These are phyloP conservation scores for Obba rivulosa DNA, from an alignment of 768 basidiomycete genomes.

Conservation along the genomic window DNA sequence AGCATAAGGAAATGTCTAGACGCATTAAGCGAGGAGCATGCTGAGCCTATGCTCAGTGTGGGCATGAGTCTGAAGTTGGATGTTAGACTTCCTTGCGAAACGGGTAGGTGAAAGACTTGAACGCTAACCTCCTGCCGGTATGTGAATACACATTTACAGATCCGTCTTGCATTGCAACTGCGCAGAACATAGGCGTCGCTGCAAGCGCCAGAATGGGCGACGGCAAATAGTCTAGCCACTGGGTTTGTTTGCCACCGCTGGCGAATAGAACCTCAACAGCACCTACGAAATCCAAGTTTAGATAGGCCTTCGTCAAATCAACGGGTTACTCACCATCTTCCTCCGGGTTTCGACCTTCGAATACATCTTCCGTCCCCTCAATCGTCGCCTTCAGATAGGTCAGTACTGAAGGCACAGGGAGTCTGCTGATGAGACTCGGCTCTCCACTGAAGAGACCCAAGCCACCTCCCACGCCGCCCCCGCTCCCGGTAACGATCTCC, in stretches of 20 bases:
- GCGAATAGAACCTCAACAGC: constrained; percentile 63
- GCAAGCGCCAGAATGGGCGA: constrained; percentile 63
- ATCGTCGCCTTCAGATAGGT: constrained; percentile 38
- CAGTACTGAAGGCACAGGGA: constrained; percentile 47
- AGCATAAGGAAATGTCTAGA: constrained; percentile 61
- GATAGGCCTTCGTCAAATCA: too few relatives aligned
- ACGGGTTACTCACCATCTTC: constrained; percentile 53
- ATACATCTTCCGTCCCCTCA: constrained; percentile 60
- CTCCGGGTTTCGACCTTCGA: constrained; percentile 80
- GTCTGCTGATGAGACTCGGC: constrained; percentile 19
- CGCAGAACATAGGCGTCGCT: constrained; percentile 63
- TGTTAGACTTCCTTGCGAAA: too few relatives aligned
- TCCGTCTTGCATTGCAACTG: constrained; percentile 75
- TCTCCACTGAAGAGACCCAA: constrained; percentile 8
- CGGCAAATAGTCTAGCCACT: constrained; percentile 88
- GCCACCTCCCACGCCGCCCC: not conserved
- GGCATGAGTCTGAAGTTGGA: constrained; percentile 62
- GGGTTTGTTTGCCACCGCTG: constrained; percentile 54
- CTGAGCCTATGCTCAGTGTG: constrained; percentile 64
- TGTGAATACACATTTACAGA: constrained; percentile 79
- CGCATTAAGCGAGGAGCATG: constrained; percentile 64
- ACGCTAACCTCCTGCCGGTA: constrained; percentile 71
- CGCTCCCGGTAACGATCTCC: constrained; percentile 36
- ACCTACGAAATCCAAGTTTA: constrained; percentile 32
- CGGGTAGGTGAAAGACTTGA: too few relatives aligned